Evolutionary conservation across 2,329 filamentous ascomycete species (phyloP), one percentile per base, ranked within the genome.

Genomic region (Aspergillus sp.): DNA sequence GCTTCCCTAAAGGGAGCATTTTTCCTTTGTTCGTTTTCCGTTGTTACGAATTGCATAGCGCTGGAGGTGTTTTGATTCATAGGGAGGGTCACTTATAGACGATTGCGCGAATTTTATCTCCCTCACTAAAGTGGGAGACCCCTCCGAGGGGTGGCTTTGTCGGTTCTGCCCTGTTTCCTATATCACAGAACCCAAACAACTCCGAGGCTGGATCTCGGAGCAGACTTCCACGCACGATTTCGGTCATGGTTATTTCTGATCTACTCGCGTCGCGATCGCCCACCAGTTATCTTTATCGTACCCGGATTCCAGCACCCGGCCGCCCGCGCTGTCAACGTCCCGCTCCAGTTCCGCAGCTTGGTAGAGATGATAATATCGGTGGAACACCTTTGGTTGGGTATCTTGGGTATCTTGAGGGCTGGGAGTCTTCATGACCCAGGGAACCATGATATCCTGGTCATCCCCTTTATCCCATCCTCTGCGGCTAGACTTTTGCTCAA

Each of bases 231-330:
- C 47, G 52, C 33, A 40, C 37, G 49, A 59, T 41, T 31, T 40
- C 50, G 57, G 52, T 60, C 60, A 62, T 59, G 56, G 49, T 54
- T 56, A 56, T 62, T 62, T 50, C 64, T 67, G 58, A 55, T 64
- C 55, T 57, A 44, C 45, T 56, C 75, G 70, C 61, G 74, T 73
- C 57, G 81, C 83, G 71, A 96, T 87, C 54, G 87, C 91, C 93
- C 93, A 99, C 95, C 95, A 98, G 77, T 99, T 99, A 72, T 98
- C 95, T 78, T 88, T 93, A 72, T 99, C 95, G 76, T 98, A 99
- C 35, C 95, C 95, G 59, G 86, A 86, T 64, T 90, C 87, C 23
- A 95, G 68, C 14, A 97, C 86, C 49, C 76, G 77, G 7, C 93
- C 95, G 17, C 92, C 92, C 19, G 89, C 93, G 15, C 83, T 81